These are phyloP conservation scores for Apiospora hydei DNA, from an alignment of 2,329 filamentous ascomycete species.

Conservation along the genomic window DNA sequence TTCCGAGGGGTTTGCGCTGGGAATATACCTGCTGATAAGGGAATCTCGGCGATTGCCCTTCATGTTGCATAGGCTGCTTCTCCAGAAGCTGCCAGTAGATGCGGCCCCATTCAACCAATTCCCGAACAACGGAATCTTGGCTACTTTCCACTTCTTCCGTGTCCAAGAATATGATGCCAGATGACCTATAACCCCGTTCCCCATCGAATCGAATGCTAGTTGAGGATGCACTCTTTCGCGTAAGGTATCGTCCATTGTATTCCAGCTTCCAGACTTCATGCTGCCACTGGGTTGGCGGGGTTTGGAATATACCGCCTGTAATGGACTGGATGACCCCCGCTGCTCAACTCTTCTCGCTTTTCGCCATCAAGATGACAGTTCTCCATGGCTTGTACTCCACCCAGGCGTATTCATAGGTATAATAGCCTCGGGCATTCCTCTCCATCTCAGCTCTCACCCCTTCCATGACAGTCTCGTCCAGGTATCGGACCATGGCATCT, in stretches of 20 bases:
- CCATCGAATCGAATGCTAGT: no score
- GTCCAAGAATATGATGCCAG: no score
- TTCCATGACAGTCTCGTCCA: conserved; percentile 36
- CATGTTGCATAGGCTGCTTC: no score
- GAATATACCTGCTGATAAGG: background rate
- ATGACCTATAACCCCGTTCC: no score
- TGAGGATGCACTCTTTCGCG: no score
- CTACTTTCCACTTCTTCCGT: no score
- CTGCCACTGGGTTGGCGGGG: background rate
- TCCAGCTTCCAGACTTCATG: background rate
- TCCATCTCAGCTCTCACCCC: conserved; percentile 32
- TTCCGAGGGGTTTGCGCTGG: accelerated
- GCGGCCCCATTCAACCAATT: no score
- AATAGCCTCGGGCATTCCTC: conserved; percentile 29
- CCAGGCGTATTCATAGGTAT: conserved; percentile 32
- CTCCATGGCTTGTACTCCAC: conserved; percentile 29
- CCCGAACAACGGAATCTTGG: no score
- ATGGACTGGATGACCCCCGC: background rate
- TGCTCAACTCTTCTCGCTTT: background rate
- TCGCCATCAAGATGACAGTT: background rate
- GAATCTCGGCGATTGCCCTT: no score
- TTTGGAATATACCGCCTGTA: background rate
- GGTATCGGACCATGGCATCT: conserved; percentile 31
- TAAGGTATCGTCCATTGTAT: background rate
- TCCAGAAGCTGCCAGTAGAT: no score